Conservation (phyloP, 2,329 filamentous ascomycete genomes). For the Diaporthe sp. region DNA sequence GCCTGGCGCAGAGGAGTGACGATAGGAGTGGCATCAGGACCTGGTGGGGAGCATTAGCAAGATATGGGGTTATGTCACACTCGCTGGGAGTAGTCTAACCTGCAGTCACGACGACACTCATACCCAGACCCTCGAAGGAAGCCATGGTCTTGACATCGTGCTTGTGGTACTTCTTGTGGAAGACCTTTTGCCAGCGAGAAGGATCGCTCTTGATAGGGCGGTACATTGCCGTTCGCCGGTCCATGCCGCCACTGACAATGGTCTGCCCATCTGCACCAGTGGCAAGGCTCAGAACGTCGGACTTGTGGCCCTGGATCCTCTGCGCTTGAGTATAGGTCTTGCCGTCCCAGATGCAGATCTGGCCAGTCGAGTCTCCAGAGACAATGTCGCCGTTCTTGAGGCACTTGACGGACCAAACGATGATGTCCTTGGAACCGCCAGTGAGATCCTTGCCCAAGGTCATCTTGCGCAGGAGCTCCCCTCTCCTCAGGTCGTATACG, state of each 20-base stretch:
- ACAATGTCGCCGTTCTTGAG: constrained; percentile 90
- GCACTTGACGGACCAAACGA: constrained; percentile 94
- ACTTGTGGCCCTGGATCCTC: constrained; percentile 85
- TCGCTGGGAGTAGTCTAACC: constrained; percentile 62
- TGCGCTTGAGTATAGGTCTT: constrained; percentile 91
- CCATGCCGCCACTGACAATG: constrained; percentile 92
- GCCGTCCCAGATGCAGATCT: constrained; percentile 93
- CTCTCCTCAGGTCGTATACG: constrained; percentile 86
- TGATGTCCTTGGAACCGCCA: constrained; percentile 83
- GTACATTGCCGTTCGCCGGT: constrained; percentile 87
- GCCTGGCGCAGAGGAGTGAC: constrained; percentile 83
- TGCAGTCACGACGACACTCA: constrained; percentile 92
- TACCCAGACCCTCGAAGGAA: constrained; percentile 82
- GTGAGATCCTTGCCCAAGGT: constrained; percentile 82
- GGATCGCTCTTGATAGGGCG: constrained; percentile 70
- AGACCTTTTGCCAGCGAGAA: constrained; percentile 84
- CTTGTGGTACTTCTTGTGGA: constrained; percentile 86
- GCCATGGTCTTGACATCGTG: constrained; percentile 97
- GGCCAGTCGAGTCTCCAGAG: constrained; percentile 93
- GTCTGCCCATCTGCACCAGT: constrained; percentile 82
- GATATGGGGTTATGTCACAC: background rate
- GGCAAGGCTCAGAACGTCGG: constrained; percentile 90
- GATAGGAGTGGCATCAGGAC: constrained; percentile 85
- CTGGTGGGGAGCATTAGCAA: constrained; percentile 57
- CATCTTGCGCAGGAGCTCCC: constrained; percentile 81